These are phyloP conservation scores for Komagataella phaffii DNA, from an alignment of 805 yeast genomes.

Conservation along the genomic window DNA sequence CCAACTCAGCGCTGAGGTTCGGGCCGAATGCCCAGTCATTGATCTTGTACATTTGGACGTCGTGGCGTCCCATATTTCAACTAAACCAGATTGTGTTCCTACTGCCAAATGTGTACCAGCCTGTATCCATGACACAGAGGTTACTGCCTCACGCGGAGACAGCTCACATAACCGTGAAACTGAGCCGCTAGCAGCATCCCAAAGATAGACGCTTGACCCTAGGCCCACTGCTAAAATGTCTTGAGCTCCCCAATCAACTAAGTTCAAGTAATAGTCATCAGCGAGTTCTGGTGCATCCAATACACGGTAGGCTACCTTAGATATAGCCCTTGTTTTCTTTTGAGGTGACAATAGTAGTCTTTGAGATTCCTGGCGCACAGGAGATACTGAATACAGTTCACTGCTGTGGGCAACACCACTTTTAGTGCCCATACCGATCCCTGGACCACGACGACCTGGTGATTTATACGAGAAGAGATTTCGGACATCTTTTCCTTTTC, in stretches of 20 bases:
- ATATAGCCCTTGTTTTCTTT: slow-evolving; percentile 61
- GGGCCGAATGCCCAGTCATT: slow-evolving; percentile 79
- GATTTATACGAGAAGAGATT: slow-evolving; percentile 63
- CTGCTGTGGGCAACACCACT: slow-evolving; percentile 23
- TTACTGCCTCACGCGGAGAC: slow-evolving; percentile 50
- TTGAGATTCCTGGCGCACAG: slow-evolving; percentile 84
- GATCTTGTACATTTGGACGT: slow-evolving; percentile 73
- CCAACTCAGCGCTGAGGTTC: slow-evolving; percentile 90
- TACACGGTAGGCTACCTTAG: slow-evolving; percentile 84
- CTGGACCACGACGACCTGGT: slow-evolving; percentile 11
- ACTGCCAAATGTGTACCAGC: slow-evolving; percentile 90
- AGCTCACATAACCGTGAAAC: slow-evolving; percentile 74
- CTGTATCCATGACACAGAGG: slow-evolving; percentile 87
- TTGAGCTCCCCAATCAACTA: slow-evolving; percentile 92
- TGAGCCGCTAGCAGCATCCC: slow-evolving; percentile 79
- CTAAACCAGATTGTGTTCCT: slow-evolving; percentile 77
- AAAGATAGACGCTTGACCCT: slow-evolving; percentile 75
- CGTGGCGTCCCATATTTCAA: slow-evolving; percentile 91
- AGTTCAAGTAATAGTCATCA: slow-evolving; percentile 84
- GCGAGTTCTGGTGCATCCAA: slow-evolving; percentile 92
- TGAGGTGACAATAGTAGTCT: slow-evolving; percentile 69
- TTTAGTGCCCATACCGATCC: not conserved
- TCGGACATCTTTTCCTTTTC: not conserved
- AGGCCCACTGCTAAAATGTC: slow-evolving; percentile 85
- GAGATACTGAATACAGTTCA: slow-evolving; percentile 70